Evolutionary conservation across 1,139 yeast species (phyloP).

Genomic region (Saccharomyces uvarum): DNA sequence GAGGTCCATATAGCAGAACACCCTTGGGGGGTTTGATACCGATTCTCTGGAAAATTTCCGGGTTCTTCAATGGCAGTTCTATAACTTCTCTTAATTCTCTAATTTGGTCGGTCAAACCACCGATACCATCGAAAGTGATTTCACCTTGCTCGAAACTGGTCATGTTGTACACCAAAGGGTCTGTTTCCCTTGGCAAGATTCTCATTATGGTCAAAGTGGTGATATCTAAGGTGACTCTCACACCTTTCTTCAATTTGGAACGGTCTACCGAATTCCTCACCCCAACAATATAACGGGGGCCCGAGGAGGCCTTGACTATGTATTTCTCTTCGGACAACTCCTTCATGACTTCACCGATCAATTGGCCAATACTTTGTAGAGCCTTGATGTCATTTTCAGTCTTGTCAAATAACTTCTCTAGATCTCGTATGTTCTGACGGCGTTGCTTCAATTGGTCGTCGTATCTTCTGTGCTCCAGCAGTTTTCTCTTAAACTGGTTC

Average conservation of each 20-base stretch:
- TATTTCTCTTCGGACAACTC: constrained; percentile 91
- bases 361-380: constrained; percentile 93
- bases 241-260: constrained; percentile 80
- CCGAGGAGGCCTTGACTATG: constrained; percentile 94
- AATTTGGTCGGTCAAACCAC: constrained; percentile 93
- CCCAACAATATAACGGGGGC: constrained; percentile 96
- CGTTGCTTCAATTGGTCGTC: constrained; percentile 84
- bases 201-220: constrained; percentile 97
- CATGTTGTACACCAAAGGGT: constrained; percentile 97
- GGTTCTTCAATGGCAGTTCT: constrained; percentile 93
- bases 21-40: constrained; percentile 99
- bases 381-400: constrained; percentile 97
- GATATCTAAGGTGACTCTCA: constrained; percentile 94
- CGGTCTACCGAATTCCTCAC: constrained; percentile 89
- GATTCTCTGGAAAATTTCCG: constrained; percentile 89
- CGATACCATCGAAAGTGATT: constrained; percentile 88
- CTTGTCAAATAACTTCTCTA: constrained; percentile 79
- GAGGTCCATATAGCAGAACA: constrained; percentile 95
- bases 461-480: constrained; percentile 90
- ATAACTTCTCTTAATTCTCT: constrained; percentile 96
- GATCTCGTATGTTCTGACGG: constrained; percentile 72
- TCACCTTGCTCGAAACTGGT: constrained; percentile 97
- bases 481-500: constrained; percentile 71
- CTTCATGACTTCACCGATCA: constrained; percentile 94
- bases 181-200: constrained; percentile 94